Evolutionary conservation across 768 basidiomycete species (phyloP).

Genomic region (Naematelia aurantialba): DNA sequence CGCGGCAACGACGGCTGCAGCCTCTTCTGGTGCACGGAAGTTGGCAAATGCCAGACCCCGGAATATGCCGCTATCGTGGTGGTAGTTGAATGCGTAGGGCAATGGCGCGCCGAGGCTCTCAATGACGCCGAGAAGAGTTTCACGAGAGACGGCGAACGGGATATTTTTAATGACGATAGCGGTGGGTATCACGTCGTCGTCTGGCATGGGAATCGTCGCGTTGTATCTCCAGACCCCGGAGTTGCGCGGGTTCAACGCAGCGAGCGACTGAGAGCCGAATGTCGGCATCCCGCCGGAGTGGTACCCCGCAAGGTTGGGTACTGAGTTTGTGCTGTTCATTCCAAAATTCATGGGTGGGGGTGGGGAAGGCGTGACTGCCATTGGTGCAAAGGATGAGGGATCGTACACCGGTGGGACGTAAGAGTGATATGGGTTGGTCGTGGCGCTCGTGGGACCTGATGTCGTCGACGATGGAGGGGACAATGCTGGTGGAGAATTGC

Average conservation of each 20-base stretch:
- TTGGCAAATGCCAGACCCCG: slow-evolving; percentile 98
- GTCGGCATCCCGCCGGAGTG: slow-evolving; percentile 17
- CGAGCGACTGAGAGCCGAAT: slow-evolving; percentile 26
- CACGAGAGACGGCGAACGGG: slow-evolving; percentile 96
- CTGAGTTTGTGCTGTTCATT: not conserved
- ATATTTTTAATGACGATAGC: slow-evolving; percentile 99
- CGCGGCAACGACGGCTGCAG: slow-evolving; percentile 91
- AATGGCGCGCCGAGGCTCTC: slow-evolving; percentile 91
- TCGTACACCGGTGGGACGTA: slow-evolving; percentile 12
- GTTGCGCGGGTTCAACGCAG: slow-evolving; percentile 16
- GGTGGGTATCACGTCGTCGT: slow-evolving; percentile 92
- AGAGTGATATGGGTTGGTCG: slow-evolving; percentile 21
- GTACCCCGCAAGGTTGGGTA: slow-evolving; percentile 22
- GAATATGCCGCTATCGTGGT: slow-evolving; percentile 94
- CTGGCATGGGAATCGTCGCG: slow-evolving; percentile 11
- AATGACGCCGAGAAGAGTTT: slow-evolving; percentile 93
- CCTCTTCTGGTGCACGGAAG: slow-evolving; percentile 84
- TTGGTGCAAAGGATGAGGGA: slow-evolving; percentile 19
- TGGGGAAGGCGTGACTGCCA: slow-evolving; percentile 37
- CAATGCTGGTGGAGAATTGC: slow-evolving; percentile 32
- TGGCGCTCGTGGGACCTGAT: slow-evolving; percentile 33
- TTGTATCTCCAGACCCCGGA: slow-evolving; percentile 5
- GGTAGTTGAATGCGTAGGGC: slow-evolving; percentile 99
- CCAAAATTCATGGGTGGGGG: slow-evolving; percentile 18
- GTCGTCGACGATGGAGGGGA: slow-evolving; percentile 45